Evolutionary conservation across 208 protist genomes (phyloP).

Genomic region (Wallacemonas sp.): DNA sequence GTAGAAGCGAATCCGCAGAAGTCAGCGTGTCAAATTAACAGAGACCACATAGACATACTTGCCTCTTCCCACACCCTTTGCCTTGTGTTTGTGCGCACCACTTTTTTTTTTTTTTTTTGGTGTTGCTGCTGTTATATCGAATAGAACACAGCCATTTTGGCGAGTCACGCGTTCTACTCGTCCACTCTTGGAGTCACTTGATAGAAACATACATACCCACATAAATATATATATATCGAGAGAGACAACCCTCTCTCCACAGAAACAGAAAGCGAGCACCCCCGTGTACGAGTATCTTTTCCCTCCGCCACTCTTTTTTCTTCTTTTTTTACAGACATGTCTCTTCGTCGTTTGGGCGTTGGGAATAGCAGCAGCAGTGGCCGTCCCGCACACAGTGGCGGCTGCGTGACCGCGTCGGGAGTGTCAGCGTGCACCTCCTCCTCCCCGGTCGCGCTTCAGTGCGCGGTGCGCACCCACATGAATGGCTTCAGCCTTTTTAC

Average conservation of each 20-base stretch:
- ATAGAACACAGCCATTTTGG: too few relatives aligned
- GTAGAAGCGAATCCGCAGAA: too few relatives aligned
- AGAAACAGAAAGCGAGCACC: too few relatives aligned
- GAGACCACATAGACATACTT: too few relatives aligned
- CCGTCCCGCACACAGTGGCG: not conserved
- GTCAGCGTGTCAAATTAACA: too few relatives aligned
- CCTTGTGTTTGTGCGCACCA: too few relatives aligned
- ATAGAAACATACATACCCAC: not conserved
- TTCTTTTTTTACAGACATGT: constrained; percentile 1
- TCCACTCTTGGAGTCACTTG: not conserved
- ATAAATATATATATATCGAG: not conserved
- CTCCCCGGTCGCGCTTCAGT: not conserved
- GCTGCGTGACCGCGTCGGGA: not conserved
- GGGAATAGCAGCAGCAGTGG: not conserved
- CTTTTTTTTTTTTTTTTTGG: too few relatives aligned
- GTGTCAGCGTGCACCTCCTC: not conserved
- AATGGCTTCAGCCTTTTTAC: constrained; percentile 73
- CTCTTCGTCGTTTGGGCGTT: not conserved
- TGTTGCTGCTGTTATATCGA: too few relatives aligned
- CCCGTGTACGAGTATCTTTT: not conserved
- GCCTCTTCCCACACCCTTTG: too few relatives aligned
- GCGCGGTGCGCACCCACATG: constrained; percentile 34
- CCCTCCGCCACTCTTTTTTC: not conserved
- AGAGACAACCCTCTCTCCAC: not conserved
- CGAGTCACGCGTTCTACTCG: not conserved